phyloP scores from a whole-genome alignment of 2,329 filamentous ascomycete species.

The Penicillium sp. region DNA sequence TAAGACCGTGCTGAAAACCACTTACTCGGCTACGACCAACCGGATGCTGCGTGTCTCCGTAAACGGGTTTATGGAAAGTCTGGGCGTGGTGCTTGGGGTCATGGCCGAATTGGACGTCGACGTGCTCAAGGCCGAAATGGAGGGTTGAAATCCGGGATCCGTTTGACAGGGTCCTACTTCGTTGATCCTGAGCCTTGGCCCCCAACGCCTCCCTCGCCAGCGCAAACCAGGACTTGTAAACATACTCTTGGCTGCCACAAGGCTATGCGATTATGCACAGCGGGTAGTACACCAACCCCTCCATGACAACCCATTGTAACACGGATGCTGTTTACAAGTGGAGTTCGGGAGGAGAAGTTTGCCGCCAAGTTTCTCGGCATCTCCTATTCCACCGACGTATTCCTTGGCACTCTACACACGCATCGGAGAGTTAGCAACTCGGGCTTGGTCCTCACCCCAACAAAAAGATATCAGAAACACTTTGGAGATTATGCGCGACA shows the following conservation, averaged over 20 bases:
- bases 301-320: constrained; percentile 7
- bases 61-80: constrained; percentile 92
- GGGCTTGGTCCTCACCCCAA: not conserved
- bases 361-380: constrained; percentile 20
- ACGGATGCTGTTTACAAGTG: not conserved
- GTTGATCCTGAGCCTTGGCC: constrained; percentile 8
- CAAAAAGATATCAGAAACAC: not conserved
- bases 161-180: not conserved
- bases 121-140: constrained; percentile 58
- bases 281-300: constrained; percentile 10
- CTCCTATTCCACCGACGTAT: constrained; percentile 16
- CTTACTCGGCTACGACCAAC: constrained; percentile 88
- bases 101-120: constrained; percentile 91
- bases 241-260: constrained; percentile 8
- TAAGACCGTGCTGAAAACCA: constrained; percentile 65
- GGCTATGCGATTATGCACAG: not conserved
- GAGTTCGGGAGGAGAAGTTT: constrained; percentile 7
- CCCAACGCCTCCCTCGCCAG: not conserved
- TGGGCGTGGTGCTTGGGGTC: constrained; percentile 80
- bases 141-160: constrained; percentile 21
- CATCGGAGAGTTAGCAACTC: constrained; percentile 4
- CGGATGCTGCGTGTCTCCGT: constrained; percentile 95
- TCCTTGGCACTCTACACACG: constrained; percentile 16
- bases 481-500: not conserved
- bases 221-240: not conserved